Base-by-base conservation (phyloP, 805 yeast species). In the Cyberlindnera misumaiensis region DNA sequence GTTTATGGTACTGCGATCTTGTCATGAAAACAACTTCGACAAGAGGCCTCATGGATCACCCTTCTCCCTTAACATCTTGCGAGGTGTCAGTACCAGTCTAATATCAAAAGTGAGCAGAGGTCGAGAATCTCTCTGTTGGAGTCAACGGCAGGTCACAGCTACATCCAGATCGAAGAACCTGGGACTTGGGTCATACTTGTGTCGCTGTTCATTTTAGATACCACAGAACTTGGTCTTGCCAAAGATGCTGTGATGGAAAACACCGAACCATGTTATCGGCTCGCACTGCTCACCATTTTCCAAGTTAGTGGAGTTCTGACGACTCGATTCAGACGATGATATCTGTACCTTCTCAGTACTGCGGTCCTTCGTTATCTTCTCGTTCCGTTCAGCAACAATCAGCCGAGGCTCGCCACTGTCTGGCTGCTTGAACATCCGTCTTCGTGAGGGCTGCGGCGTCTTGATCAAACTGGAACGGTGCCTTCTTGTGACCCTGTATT, bases 201-300 rank as follows among this genome's bases (percentile, higher is more conserved):
- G n/a, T n/a, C n/a, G n/a, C n/a, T n/a, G n/a, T n/a, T n/a, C n/a
- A 12, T 27, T n/a, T 20, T 16, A 11, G 4, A 32, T 22, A 4
- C 48, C 49, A 42, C 65, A 59, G 40, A 61, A 52, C 25, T 53
- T 52, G 15, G 61, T 71, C 34, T 63, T 66, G 0, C 77, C 78
- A 49, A 72, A 73, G 7, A 73, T 58, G 36, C 73, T 64, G 40
- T 70, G 70, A 44, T 65, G 75, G 43, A 75, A 68, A 0, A 73
- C 65, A 40, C 67, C 72, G 44, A 53, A 65, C 79, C 79, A 73
- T 0, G 77, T 73, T 10, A 74, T 64, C 4, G 67, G 67, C 20
- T 64, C 70, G 55, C 79, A 74, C 20, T 60, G 60, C 2, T 34
- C 31, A n/a, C 16, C n/a, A n/a, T n/a, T n/a, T 33, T 5, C 13